Evolutionary conservation across 768 basidiomycete species (phyloP), one percentile per base, ranked within the genome.

Genomic region (Dacryopinax spathularia): DNA sequence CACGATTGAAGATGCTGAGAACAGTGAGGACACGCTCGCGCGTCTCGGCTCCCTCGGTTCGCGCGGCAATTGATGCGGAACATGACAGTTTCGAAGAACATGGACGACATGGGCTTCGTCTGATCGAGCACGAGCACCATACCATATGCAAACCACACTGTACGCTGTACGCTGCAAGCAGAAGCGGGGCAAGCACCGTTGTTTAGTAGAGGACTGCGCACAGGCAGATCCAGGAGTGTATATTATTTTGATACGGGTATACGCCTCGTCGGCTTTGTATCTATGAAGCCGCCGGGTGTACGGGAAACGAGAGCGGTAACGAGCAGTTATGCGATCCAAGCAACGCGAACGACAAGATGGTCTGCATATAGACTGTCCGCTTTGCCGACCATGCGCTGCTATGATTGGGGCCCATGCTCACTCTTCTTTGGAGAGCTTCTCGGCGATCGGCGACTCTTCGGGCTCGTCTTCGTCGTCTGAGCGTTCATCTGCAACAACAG

Each of bases 401-500:
- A 48, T n/a, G n/a, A n/a, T n/a, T n/a, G n/a, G n/a, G n/a, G n/a
- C n/a, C n/a, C n/a, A n/a, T n/a, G n/a, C 44, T 64, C 72, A 70
- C 34, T 71, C 65, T 65, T 36, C 41, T 20, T 67, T 66, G 20
- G 61, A 35, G 25, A 66, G 27, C 35, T 66, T 66, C 41, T 66
- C 63, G 27, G 60, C 68, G 16, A 41, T 61, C 25, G 60, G 44
- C 22, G 56, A 33, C n/a, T 68, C 71, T 31, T 73, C 71, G 0
- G 66, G 81, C 35, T 85, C 74, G 43, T 75, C 75, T 65, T 80
- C 79, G 37, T 77, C 78, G 61, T 80, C 92, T 0, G 91, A 94
- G 48, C 93, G 79, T 1, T 84, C 86, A 70, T 96, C 93, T 18
- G 79, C 80, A 12, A 81, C 75, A 33, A 74, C 71, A 34, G 68